phyloP scores from a whole-genome alignment of 495 filamentous ascomycete genomes.

The Aspergillus baeticus region DNA sequence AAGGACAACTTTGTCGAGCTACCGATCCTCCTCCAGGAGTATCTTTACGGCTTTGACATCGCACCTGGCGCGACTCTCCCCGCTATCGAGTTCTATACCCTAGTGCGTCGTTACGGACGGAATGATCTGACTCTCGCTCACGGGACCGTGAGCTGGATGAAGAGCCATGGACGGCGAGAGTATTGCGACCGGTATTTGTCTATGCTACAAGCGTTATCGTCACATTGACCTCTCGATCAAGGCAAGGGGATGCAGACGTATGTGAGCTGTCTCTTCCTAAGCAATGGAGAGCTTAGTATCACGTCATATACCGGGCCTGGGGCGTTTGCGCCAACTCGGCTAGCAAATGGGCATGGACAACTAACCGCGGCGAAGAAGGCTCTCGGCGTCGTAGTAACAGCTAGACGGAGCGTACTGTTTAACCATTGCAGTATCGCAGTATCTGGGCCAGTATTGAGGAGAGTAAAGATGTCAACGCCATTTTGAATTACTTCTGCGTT shows the following conservation, averaged over 20 bases:
- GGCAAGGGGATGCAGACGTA: conserved; percentile 23
- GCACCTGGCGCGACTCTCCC: conserved; percentile 19
- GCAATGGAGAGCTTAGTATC: conserved; percentile 20
- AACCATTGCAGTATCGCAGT: too few relatives aligned
- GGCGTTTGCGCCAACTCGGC: too few relatives aligned
- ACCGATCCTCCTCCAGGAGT: neutral
- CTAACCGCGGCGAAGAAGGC: too few relatives aligned
- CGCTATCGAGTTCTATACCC: conserved; percentile 34
- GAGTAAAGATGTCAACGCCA: too few relatives aligned
- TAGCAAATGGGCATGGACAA: too few relatives aligned
- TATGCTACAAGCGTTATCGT: conserved; percentile 14
- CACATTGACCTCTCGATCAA: conserved; percentile 14
- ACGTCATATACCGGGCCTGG: too few relatives aligned
- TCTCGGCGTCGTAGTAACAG: too few relatives aligned
- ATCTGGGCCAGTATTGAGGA: too few relatives aligned
- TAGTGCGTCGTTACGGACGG: conserved; percentile 29
- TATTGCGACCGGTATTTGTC: conserved; percentile 15
- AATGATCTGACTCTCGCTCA: conserved; percentile 19
- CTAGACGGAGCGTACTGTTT: too few relatives aligned
- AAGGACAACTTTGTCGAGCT: neutral
- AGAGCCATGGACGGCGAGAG: conserved; percentile 17
- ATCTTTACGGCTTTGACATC: conserved; percentile 21
- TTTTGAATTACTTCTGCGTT: too few relatives aligned
- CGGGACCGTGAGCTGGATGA: conserved; percentile 16
- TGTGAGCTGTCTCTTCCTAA: conserved; percentile 13